Conservation (phyloP, 129 eudicot genomes). For the Chrysanthemum seticuspe region DNA sequence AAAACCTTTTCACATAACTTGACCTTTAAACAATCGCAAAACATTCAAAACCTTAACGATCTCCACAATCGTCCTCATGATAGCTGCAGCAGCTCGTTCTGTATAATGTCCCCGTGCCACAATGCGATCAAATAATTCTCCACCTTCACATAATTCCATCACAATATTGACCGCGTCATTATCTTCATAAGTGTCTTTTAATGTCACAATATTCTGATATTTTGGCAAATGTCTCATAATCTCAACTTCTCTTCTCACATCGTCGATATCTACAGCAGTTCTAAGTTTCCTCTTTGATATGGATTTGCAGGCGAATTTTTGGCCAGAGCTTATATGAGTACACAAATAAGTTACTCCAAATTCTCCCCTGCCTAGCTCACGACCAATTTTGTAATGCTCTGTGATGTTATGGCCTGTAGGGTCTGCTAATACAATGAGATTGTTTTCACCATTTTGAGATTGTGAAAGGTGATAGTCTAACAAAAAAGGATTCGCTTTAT, state of each 20-base stretch:
- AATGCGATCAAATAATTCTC: constrained; percentile 75
- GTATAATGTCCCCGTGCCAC: constrained; percentile 84
- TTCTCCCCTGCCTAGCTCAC: constrained; percentile 78
- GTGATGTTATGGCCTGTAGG: constrained; percentile 54
- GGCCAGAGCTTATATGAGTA: constrained; percentile 50
- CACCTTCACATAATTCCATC: constrained; percentile 88
- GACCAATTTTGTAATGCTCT: constrained; percentile 49
- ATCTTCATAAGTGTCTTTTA: constrained; percentile 77
- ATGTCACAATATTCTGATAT: constrained; percentile 66
- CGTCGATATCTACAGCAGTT: constrained; percentile 77
- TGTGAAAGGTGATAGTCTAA: constrained; percentile 42
- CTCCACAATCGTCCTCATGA: constrained; percentile 68
- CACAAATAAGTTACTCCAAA: constrained; percentile 79
- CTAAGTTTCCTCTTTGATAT: constrained; percentile 81
- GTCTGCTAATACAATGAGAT: constrained; percentile 46
- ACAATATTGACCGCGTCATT: constrained; percentile 70
- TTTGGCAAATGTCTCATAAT: constrained; percentile 78
- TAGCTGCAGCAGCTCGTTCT: constrained; percentile 75
- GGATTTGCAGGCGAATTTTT: constrained; percentile 67
- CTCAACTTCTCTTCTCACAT: constrained; percentile 82
- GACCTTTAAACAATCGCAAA: background rate
- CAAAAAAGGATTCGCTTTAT: constrained; percentile 51
- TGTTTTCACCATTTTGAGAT: constrained; percentile 34
- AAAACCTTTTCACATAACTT: background rate
- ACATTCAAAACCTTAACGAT: constrained; percentile 57